Conservation (phyloP, 1,284 basidiomycete species). For the Macrocystidia cucumis region DNA sequence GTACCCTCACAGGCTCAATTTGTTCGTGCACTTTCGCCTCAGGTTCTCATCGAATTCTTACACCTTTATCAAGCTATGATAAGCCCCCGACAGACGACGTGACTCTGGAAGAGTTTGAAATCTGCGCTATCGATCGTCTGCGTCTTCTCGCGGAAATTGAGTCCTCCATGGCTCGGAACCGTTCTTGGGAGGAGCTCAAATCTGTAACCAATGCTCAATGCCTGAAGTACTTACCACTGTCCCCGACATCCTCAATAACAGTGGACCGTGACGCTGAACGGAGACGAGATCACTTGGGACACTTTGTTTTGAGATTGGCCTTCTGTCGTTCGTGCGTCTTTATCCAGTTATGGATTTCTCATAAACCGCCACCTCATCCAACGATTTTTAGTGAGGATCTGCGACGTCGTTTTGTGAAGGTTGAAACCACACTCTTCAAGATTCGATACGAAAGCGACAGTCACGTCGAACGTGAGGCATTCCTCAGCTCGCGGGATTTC, state of each 20-base stretch:
- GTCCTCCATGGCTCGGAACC: slow-evolving; percentile 81
- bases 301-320: slow-evolving; percentile 92
- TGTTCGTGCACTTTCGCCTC: slow-evolving; percentile 11
- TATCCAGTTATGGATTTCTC: not conserved
- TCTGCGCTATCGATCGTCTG: slow-evolving; percentile 83
- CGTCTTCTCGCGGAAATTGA: slow-evolving; percentile 94
- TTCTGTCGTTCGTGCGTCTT: slow-evolving; percentile 89
- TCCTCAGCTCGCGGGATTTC: slow-evolving; percentile 73
- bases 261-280: slow-evolving; percentile 60
- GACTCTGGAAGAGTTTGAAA: slow-evolving; percentile 95
- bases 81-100: slow-evolving; percentile 85
- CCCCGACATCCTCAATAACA: slow-evolving; percentile 46
- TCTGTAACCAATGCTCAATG: slow-evolving; percentile 52
- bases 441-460: slow-evolving; percentile 78
- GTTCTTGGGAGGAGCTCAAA: slow-evolving; percentile 72
- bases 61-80: slow-evolving; percentile 60
- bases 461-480: slow-evolving; percentile 53
- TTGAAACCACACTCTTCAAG: slow-evolving; percentile 82
- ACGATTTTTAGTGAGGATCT: slow-evolving; percentile 72
- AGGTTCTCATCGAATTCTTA: not conserved
- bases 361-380: slow-evolving; percentile 5
- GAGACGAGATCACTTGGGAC: slow-evolving; percentile 84
- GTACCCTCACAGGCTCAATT: slow-evolving; percentile 15
- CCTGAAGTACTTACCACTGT: slow-evolving; percentile 69
- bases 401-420: slow-evolving; percentile 82